These are phyloP conservation scores for Rhizophagus sp. DNA, from an alignment of 192 early-diverging fungal species.

Conservation along the genomic window DNA sequence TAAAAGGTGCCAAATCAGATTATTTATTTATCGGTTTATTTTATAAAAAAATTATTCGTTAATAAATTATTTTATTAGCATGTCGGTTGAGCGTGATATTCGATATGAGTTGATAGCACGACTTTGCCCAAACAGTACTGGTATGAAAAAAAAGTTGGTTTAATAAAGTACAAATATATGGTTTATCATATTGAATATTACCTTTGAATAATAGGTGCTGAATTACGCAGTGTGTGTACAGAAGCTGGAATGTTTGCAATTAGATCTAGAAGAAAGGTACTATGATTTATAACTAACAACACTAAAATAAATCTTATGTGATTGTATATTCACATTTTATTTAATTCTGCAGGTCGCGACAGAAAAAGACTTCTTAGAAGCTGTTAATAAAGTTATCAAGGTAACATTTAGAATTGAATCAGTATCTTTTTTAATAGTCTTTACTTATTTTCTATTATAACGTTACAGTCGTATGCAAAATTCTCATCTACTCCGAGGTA, in stretches of 20 bases:
- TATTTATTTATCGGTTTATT: no score
- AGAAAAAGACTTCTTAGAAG: slow-evolving; percentile 99
- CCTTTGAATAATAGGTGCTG: slow-evolving; percentile 61
- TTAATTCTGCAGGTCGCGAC: slow-evolving; percentile 71
- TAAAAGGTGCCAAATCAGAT: slow-evolving; percentile 46
- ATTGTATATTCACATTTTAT: slow-evolving; percentile 7
- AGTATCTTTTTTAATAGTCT: not conserved
- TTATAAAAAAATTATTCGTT: not conserved
- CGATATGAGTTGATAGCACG: slow-evolving; percentile 98
- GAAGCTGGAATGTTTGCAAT: slow-evolving; percentile 99
- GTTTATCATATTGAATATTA: not conserved
- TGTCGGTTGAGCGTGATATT: slow-evolving; percentile 99
- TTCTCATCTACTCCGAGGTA: slow-evolving; percentile 94
- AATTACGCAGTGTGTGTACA: slow-evolving; percentile 97
- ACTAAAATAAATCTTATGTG: not conserved
- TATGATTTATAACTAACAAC: not conserved
- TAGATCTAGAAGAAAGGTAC: slow-evolving; percentile 89
- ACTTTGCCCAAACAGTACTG: slow-evolving; percentile 98
- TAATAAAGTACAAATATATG: not conserved
- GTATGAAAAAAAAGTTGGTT: slow-evolving; percentile 5
- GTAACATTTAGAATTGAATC: not conserved
- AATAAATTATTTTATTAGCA: slow-evolving; percentile 43
- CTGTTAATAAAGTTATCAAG: slow-evolving; percentile 99
- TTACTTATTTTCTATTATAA: not conserved
- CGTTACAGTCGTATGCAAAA: slow-evolving; percentile 83